phyloP scores from a whole-genome alignment of 1,284 basidiomycete genomes.

The Malassezia globosa region DNA sequence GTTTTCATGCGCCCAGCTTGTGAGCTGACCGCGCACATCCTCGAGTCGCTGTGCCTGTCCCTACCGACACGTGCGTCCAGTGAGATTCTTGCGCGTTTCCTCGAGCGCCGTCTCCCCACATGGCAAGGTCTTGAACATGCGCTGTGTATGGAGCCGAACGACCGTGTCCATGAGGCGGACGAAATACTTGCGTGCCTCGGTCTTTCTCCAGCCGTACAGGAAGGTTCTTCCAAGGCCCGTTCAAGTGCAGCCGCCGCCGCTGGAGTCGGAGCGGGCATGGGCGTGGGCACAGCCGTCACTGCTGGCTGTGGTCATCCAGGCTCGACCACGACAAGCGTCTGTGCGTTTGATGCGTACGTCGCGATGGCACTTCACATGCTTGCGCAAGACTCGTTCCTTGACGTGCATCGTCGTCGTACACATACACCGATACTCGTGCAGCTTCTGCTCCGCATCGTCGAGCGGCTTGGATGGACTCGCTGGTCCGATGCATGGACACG shows the following conservation, averaged over 20 bases:
- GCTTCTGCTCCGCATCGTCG: slow-evolving; percentile 5
- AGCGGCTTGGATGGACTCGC: background rate
- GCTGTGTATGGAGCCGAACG: background rate
- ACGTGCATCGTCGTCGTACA: slow-evolving; percentile 5
- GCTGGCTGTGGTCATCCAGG: background rate
- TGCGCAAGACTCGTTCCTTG: slow-evolving; percentile 24
- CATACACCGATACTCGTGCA: slow-evolving; percentile 13
- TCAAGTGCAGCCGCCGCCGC: background rate
- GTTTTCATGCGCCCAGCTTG: background rate
- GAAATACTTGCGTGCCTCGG: background rate
- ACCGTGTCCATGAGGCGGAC: background rate
- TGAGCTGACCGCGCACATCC: background rate
- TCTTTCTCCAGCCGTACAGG: background rate
- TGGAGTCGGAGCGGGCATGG: too few species aligned
- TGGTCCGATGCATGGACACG: slow-evolving; percentile 17
- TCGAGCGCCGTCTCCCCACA: background rate
- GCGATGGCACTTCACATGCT: slow-evolving; percentile 24
- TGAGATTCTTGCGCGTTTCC: background rate
- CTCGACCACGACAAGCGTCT: background rate
- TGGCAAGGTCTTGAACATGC: background rate
- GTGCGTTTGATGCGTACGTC: background rate
- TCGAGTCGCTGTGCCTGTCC: slow-evolving; percentile 4
- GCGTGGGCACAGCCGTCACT: too few species aligned
- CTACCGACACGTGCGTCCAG: background rate
- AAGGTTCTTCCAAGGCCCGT: background rate